A percentile compares a stretch with the other conserved stretches of the same genome.
phyloP scores from a whole-genome alignment of 495 filamentous ascomycete genomes.

The Neurospora sp. region DNA sequence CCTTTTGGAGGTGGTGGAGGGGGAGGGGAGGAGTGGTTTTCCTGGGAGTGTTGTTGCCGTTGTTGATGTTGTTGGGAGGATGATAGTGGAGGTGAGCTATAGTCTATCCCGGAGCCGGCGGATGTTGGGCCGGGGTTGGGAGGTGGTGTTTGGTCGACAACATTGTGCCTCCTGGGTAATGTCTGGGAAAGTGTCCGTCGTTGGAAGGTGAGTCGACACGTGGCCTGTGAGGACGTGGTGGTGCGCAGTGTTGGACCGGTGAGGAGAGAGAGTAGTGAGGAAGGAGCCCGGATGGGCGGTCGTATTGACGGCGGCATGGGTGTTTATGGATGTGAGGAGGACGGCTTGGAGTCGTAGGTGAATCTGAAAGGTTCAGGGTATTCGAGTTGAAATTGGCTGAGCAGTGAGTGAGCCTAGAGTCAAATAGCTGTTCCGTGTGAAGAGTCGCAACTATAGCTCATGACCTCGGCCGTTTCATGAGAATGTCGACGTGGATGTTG shows the following conservation, averaged over 20 bases:
- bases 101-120: conserved; percentile 4
- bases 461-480: neutral
- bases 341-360: neutral
- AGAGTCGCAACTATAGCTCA: neutral
- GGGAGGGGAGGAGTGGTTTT: neutral
- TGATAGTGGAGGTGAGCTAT: neutral
- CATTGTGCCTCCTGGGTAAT: neutral
- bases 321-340: neutral
- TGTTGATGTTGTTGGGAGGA: neutral
- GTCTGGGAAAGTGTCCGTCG: neutral
- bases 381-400: neutral
- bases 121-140: neutral
- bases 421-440: neutral
- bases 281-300: neutral
- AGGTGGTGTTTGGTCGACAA: neutral
- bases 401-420: neutral
- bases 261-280: neutral
- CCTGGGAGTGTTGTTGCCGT: neutral
- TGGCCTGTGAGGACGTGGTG: neutral
- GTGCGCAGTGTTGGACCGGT: neutral
- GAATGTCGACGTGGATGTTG: neutral
- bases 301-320: neutral
- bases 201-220: neutral
- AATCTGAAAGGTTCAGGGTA: neutral
- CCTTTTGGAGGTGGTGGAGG: neutral